Evolutionary conservation across 306 rosid genomes (phyloP).

Genomic region (Malus asiatica): DNA sequence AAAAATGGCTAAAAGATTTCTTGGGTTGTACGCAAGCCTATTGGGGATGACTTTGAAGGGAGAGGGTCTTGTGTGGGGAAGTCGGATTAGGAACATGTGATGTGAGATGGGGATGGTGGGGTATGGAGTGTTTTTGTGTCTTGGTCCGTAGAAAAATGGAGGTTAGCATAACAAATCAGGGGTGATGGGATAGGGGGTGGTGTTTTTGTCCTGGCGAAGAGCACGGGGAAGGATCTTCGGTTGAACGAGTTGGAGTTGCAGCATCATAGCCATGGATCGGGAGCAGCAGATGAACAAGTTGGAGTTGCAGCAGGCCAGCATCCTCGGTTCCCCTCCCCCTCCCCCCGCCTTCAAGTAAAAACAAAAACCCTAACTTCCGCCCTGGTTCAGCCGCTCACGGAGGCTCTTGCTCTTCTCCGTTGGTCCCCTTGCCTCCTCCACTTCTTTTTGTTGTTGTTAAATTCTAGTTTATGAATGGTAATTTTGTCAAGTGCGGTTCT

Average conservation of each 20-base stretch:
- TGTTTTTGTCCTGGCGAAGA: background rate
- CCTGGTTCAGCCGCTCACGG: background rate
- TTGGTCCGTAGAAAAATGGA: no score
- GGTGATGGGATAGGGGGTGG: no score
- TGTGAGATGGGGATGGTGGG: no score
- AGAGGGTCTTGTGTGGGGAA: no score
- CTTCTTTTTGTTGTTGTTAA: background rate
- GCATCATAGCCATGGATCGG: conserved; percentile 30
- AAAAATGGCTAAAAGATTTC: no score
- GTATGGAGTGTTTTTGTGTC: no score
- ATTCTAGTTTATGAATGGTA: background rate
- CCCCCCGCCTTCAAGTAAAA: background rate
- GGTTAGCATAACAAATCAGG: no score
- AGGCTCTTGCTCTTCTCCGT: background rate
- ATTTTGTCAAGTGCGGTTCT: background rate
- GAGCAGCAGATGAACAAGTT: conserved; percentile 26
- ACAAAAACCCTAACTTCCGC: background rate
- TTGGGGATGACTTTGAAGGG: no score
- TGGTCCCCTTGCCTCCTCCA: background rate
- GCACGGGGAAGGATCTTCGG: conserved; percentile 34
- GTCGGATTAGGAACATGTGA: no score
- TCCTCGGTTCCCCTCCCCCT: conserved; percentile 17
- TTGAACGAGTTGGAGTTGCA: no score
- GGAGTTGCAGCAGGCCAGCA: conserved; percentile 24
- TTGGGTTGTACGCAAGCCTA: no score